A percentile compares a stretch with the other conserved stretches of the same genome.
Conservation (phyloP, 2,329 filamentous ascomycete species). For the Cladophialophora psammophila region DNA sequence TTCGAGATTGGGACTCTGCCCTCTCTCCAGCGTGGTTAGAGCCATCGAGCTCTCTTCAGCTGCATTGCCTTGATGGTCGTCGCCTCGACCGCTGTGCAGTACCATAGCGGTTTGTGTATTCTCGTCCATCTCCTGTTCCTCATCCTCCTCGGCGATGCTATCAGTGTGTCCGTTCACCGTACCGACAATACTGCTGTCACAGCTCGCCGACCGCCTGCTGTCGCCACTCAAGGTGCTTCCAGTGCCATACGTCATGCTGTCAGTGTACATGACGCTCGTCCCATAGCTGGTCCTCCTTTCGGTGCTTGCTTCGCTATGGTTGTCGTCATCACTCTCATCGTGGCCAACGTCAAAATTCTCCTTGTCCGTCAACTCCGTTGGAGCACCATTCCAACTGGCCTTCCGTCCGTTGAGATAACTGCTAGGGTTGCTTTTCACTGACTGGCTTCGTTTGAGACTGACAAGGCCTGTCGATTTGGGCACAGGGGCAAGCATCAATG, state of each 20-base stretch:
- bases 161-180: conserved; percentile 44
- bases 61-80: conserved; percentile 20
- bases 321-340: conserved; percentile 49
- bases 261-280: conserved; percentile 46
- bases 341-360: conserved; percentile 71
- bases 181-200: conserved; percentile 50
- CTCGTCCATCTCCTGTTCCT: conserved; percentile 40
- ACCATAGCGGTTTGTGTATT: conserved; percentile 29
- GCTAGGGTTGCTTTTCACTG: conserved; percentile 69
- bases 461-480: conserved; percentile 52
- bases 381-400: conserved; percentile 69
- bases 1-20: conserved; percentile 25
- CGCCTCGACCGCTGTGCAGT: conserved; percentile 24
- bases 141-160: conserved; percentile 43
- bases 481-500: conserved; percentile 41
- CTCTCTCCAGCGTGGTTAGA: conserved; percentile 26
- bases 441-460: conserved; percentile 78
- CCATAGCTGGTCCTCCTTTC: conserved; percentile 54
- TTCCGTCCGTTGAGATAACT: conserved; percentile 64
- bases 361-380: conserved; percentile 57
- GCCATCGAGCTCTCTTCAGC: conserved; percentile 27
- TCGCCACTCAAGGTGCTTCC: conserved; percentile 51
- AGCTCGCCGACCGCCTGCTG: conserved; percentile 44
- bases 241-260: conserved; percentile 51
- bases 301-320: conserved; percentile 59